A percentile compares a stretch with the other conserved stretches of the same genome.
phyloP scores from a whole-genome alignment of 2,329 filamentous ascomycete genomes.

The Microsporum ferrugineum region DNA sequence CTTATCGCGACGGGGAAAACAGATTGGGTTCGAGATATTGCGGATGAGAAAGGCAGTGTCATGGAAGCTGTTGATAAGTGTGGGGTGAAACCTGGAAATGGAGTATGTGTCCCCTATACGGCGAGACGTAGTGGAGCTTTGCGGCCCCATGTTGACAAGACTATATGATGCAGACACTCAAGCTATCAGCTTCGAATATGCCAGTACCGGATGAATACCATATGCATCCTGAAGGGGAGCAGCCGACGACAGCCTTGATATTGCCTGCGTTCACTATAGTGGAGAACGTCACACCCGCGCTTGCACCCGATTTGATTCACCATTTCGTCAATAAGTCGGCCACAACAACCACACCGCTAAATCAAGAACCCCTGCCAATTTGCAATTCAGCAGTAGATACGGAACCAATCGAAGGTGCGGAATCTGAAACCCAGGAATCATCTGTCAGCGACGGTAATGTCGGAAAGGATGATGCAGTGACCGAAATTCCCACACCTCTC shows the following conservation, averaged over 20 bases:
- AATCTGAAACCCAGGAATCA: not conserved
- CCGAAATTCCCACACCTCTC: conserved; percentile 31
- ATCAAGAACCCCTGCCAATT: not conserved
- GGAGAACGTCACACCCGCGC: conserved; percentile 68
- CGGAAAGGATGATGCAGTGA: not conserved
- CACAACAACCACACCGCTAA: conserved; percentile 58
- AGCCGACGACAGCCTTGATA: conserved; percentile 68
- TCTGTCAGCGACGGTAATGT: not conserved
- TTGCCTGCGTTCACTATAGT: conserved; percentile 75
- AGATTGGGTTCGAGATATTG: conserved; percentile 85
- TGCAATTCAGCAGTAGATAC: not conserved
- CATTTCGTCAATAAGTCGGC: conserved; percentile 58
- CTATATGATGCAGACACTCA: conserved; percentile 51
- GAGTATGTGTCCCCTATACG: conserved; percentile 22
- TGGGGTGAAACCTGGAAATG: conserved; percentile 32
- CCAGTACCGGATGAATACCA: conserved; percentile 59
- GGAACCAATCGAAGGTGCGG: not conserved
- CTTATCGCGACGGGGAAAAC: conserved; percentile 90
- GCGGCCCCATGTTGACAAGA: too few species aligned
- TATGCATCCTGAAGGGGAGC: conserved; percentile 42
- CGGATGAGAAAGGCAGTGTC: conserved; percentile 73
- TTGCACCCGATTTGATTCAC: conserved; percentile 59
- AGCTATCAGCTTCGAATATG: conserved; percentile 87
- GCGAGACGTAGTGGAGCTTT: too few species aligned
- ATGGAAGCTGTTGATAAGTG: conserved; percentile 60